Percentiles rank a stretch among this genome's conserved stretches.
Conservation (phyloP, 345 rosid species). For the Dovyalis caffra region DNA sequence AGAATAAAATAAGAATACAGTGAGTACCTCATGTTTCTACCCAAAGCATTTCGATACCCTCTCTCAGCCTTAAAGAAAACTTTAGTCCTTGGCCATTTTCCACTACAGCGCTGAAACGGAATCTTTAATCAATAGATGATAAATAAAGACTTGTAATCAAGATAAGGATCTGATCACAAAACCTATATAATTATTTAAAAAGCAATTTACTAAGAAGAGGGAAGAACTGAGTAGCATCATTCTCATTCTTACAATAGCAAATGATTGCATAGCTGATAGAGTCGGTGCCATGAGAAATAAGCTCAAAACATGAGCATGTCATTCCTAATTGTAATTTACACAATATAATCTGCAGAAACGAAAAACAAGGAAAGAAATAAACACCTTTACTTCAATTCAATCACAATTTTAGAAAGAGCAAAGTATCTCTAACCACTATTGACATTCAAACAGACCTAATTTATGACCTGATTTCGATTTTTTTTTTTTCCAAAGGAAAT, state of each 20-base stretch:
- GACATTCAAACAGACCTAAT: neutral
- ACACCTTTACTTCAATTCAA: neutral
- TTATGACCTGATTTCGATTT: neutral
- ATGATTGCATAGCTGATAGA: conserved; percentile 17
- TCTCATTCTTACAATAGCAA: conserved; percentile 13
- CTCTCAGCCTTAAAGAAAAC: conserved; percentile 41
- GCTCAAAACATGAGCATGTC: neutral
- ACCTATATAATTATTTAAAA: neutral
- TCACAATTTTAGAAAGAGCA: neutral
- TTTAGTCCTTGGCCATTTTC: conserved; percentile 39
- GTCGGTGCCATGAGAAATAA: conserved; percentile 17
- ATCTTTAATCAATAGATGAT: neutral
- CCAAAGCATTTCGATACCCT: conserved; percentile 40
- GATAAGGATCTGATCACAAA: too few species aligned
- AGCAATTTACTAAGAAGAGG: neutral
- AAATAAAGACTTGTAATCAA: neutral
- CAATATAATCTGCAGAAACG: neutral
- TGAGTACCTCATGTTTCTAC: conserved; percentile 41
- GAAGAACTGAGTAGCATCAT: neutral
- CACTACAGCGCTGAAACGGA: conserved; percentile 39
- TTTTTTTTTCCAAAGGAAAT: neutral
- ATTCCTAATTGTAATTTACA: conserved; percentile 12
- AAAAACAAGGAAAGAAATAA: neutral
- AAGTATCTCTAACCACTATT: neutral
- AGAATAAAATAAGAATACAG: neutral